Conservation (phyloP, 164 flowering plant species). For the Sedum album region DNA sequence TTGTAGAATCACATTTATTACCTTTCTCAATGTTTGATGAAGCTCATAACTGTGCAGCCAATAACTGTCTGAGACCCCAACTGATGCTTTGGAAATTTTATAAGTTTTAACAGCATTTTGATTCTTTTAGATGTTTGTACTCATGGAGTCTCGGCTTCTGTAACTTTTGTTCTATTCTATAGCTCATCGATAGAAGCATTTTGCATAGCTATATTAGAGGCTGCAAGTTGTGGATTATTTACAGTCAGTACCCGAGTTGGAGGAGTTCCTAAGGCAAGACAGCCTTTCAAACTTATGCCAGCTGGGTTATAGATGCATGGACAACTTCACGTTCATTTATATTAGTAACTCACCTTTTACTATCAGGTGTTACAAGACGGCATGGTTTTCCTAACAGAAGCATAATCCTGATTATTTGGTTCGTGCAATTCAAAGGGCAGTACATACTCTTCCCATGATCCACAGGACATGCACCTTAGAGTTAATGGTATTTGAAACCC, state of each 20-base stretch:
- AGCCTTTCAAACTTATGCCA: not conserved
- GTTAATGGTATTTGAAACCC: slow-evolving; percentile 34
- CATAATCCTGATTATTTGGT: slow-evolving; percentile 90
- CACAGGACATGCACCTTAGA: slow-evolving; percentile 81
- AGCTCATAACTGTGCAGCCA: slow-evolving; percentile 10
- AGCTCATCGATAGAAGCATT: slow-evolving; percentile 97
- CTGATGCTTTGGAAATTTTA: not conserved
- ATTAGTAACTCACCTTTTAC: not conserved
- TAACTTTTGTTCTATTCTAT: slow-evolving; percentile 13
- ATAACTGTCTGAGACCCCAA: not conserved
- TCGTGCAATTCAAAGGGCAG: slow-evolving; percentile 66
- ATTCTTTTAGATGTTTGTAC: not conserved
- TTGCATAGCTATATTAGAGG: slow-evolving; percentile 98
- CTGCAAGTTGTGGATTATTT: slow-evolving; percentile 95
- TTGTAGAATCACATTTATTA: slow-evolving; percentile 94
- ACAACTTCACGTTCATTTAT: not conserved
- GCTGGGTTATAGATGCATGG: not conserved
- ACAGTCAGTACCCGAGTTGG: slow-evolving; percentile 99
- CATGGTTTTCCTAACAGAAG: slow-evolving; percentile 89
- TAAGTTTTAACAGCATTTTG: not conserved
- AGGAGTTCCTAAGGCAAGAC: slow-evolving; percentile 91
- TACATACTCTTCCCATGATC: slow-evolving; percentile 78
- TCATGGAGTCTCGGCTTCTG: not conserved
- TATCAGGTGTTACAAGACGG: slow-evolving; percentile 89
- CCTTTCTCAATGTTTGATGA: slow-evolving; percentile 81